Percentiles rank a stretch among this genome's conserved stretches.
Evolutionary conservation across 2,329 filamentous ascomycete genomes (phyloP).

Genomic region (Graphilbum ipis-grandicollis): DNA sequence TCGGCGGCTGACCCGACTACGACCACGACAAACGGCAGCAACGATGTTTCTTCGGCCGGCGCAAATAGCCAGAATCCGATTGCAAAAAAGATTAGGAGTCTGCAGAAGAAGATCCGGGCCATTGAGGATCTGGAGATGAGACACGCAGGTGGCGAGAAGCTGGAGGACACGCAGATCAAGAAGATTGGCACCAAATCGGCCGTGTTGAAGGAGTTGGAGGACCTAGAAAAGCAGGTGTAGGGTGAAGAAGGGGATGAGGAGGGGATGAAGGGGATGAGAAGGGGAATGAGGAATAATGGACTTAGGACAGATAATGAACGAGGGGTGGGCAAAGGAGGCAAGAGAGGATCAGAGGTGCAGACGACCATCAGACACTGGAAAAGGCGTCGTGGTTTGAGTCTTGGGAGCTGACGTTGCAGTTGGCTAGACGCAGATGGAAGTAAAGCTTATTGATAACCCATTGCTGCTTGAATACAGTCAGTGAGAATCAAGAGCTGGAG

Average conservation of each 20-base stretch:
- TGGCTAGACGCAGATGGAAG: too few relatives aligned
- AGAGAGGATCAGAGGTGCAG: too few relatives aligned
- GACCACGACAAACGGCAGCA: slow-evolving; percentile 15
- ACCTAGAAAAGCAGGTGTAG: slow-evolving; percentile 24
- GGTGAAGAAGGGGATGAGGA: not conserved
- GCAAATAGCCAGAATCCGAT: slow-evolving; percentile 39
- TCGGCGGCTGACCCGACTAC: slow-evolving; percentile 10
- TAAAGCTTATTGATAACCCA: too few relatives aligned
- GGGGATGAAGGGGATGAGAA: too few relatives aligned
- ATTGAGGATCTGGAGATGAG: slow-evolving; percentile 98
- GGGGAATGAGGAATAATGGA: too few relatives aligned
- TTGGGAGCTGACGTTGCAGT: too few relatives aligned
- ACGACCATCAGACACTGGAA: too few relatives aligned
- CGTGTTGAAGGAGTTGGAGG: slow-evolving; percentile 69
- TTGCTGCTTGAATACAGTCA: too few relatives aligned
- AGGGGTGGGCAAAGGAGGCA: too few relatives aligned
- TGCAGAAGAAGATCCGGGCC: slow-evolving; percentile 93
- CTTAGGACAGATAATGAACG: too few relatives aligned
- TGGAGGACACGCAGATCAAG: slow-evolving; percentile 96
- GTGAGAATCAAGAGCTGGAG: too few relatives aligned
- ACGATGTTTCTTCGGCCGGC: slow-evolving; percentile 20
- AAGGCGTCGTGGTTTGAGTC: too few relatives aligned
- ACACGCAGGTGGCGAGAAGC: slow-evolving; percentile 80
- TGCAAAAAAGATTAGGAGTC: slow-evolving; percentile 84
- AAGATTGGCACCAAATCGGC: slow-evolving; percentile 83